A percentile compares a stretch with the other conserved stretches of the same genome.
Evolutionary conservation across 176 grass and related monocot genomes (phyloP).

Genomic region (Lolium multiflorum): DNA sequence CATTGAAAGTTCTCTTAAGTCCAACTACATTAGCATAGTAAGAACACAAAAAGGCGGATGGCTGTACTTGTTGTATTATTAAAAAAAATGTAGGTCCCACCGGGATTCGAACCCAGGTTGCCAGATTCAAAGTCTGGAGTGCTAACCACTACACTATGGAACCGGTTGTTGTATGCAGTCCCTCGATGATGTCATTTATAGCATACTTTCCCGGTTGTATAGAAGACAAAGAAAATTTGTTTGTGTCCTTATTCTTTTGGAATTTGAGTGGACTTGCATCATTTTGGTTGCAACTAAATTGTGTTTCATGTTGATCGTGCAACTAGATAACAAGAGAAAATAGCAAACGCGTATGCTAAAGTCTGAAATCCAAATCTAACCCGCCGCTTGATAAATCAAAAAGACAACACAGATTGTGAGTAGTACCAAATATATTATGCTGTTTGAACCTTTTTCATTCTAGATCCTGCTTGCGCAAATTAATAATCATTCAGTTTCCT

Average conservation of each 20-base stretch:
- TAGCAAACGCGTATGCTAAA: neutral
- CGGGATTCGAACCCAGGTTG: constrained; percentile 99
- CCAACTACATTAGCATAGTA: neutral
- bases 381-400: no score
- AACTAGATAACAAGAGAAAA: neutral
- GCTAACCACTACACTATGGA: constrained; percentile 94
- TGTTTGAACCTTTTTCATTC: neutral
- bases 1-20: neutral
- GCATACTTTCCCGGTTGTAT: neutral
- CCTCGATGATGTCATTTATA: neutral
- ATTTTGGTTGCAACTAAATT: no score
- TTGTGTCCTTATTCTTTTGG: neutral
- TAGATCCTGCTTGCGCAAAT: neutral
- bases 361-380: neutral
- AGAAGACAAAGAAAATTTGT: neutral
- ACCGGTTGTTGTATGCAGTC: neutral
- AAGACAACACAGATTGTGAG: neutral
- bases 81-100: constrained; percentile 52
- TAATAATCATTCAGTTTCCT: neutral
- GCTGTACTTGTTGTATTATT: no score
- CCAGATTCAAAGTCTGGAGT: constrained; percentile 99
- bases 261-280: neutral
- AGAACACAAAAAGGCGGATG: no score
- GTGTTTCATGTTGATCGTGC: no score
- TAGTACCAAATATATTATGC: neutral